Evolutionary conservation across 2,329 filamentous ascomycete species (phyloP), one percentile per base, ranked within the genome.

Genomic region (Periconia sp.): DNA sequence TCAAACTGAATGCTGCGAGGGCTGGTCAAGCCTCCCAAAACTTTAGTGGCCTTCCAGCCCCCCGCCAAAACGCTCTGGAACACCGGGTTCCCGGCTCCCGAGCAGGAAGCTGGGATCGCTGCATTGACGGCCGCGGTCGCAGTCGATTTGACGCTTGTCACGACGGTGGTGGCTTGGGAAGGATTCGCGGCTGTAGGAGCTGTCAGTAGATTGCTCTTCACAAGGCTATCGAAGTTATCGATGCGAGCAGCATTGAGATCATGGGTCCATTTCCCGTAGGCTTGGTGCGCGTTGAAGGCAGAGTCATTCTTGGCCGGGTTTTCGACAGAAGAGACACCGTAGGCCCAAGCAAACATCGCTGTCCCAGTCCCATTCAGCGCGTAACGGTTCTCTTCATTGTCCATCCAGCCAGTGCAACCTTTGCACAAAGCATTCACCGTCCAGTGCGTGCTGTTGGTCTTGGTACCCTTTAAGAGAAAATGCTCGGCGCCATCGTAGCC

Each of bases 31-130:
- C 61, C 63, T 26, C 61, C 63, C 6, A 49, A 43, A 37, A 67
- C 48, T 43, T 66, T 66, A 17, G 61, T 66, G 13, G 63, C 64
- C 40, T 63, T 65, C 63, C 61, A 67, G 32, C 64, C 64, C 23
- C 52, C 42, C 12, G 62, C 61, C 5, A 67, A 46, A n/a, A 31
- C 48, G 12, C 54, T 48, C 13, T 46, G 46, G 43, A 62, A 67
- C 13, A 33, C 16, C 25, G 62, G 58, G 22, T 19, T 59, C 5
- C 59, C 61, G 16, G 59, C 62, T 30, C 59, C 59, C 6, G 60
- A 51, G 49, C 63, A 67, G 4, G 61, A 61, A 19, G 58, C 54
- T 16, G 63, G 63, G 34, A 67, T 66, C 13, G 54, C 54, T 40
- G 53, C 61, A 13, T 41, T 34, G 15, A 36, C 49, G 36, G 51